These are phyloP conservation scores for Salix suchowensis DNA, from an alignment of 345 rosid species.

Conservation along the genomic window DNA sequence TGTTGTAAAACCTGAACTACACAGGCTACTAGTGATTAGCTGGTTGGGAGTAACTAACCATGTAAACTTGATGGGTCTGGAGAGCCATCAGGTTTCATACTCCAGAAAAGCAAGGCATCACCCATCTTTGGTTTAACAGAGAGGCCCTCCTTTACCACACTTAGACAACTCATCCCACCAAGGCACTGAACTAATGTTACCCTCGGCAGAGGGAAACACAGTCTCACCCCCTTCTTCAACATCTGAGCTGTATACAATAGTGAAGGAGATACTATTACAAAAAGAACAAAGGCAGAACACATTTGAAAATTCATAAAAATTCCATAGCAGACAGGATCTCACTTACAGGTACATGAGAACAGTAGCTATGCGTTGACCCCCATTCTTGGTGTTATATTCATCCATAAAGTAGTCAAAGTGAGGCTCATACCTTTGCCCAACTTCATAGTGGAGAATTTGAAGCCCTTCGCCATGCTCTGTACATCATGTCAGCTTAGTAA, in stretches of 20 bases:
- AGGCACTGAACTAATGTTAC: slow-evolving; percentile 71
- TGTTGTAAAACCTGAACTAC: not conserved
- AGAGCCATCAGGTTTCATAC: slow-evolving; percentile 86
- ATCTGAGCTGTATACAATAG: slow-evolving; percentile 62
- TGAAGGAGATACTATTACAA: slow-evolving; percentile 12
- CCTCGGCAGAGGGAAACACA: slow-evolving; percentile 84
- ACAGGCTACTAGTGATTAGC: not conserved
- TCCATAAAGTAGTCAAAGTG: slow-evolving; percentile 90
- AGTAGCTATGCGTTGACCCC: slow-evolving; percentile 95
- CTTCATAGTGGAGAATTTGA: slow-evolving; percentile 90
- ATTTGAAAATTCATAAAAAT: not conserved
- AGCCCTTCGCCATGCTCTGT: slow-evolving; percentile 96
- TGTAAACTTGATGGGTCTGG: slow-evolving; percentile 82
- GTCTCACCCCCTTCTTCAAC: slow-evolving; percentile 99
- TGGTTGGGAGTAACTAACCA: slow-evolving; percentile 47
- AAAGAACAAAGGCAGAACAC: slow-evolving; percentile 8
- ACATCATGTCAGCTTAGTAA: slow-evolving; percentile 11
- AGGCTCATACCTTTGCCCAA: slow-evolving; percentile 91
- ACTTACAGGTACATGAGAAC: slow-evolving; percentile 95
- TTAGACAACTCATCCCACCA: slow-evolving; percentile 92
- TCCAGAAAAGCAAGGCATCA: slow-evolving; percentile 97
- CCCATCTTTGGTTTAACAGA: slow-evolving; percentile 92
- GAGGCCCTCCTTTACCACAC: slow-evolving; percentile 79
- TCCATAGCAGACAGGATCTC: slow-evolving; percentile 1
- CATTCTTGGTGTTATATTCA: slow-evolving; percentile 76